Evolutionary conservation across 306 rosid species (phyloP).

Genomic region (Fragaria ananassa): DNA sequence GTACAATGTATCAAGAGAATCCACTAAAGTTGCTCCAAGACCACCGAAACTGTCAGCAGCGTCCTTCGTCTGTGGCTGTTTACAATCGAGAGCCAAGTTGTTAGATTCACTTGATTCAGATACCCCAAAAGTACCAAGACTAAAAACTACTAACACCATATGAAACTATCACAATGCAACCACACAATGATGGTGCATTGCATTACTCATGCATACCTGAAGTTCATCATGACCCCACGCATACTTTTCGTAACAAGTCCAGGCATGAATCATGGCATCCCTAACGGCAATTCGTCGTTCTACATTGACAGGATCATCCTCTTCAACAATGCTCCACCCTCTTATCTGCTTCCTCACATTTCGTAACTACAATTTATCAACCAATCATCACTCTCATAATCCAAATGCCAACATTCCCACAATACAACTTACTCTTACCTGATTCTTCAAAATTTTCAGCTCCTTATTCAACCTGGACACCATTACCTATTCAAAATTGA

Average conservation of each 20-base stretch:
- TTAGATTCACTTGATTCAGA: constrained; percentile 15
- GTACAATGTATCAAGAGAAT: constrained; percentile 61
- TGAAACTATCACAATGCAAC: background rate
- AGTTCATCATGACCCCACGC: constrained; percentile 76
- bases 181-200: background rate
- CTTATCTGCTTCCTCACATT: constrained; percentile 18
- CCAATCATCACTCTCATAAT: background rate
- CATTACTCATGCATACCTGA: constrained; percentile 29
- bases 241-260: constrained; percentile 59
- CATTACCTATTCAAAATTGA: constrained; percentile 31
- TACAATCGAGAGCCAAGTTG: constrained; percentile 25
- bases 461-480: constrained; percentile 41
- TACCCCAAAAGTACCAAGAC: background rate
- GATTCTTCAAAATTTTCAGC: constrained; percentile 30
- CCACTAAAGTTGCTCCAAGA: constrained; percentile 64
- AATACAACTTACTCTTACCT: constrained; percentile 19
- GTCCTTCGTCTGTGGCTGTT: constrained; percentile 49
- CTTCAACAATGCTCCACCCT: constrained; percentile 19
- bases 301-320: constrained; percentile 39
- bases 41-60: constrained; percentile 56
- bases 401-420: background rate
- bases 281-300: constrained; percentile 44
- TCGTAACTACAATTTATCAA: constrained; percentile 32
- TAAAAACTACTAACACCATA: background rate
- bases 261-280: constrained; percentile 56